Conservation (phyloP, 2,329 filamentous ascomycete species). For the Penicillium digitatum region DNA sequence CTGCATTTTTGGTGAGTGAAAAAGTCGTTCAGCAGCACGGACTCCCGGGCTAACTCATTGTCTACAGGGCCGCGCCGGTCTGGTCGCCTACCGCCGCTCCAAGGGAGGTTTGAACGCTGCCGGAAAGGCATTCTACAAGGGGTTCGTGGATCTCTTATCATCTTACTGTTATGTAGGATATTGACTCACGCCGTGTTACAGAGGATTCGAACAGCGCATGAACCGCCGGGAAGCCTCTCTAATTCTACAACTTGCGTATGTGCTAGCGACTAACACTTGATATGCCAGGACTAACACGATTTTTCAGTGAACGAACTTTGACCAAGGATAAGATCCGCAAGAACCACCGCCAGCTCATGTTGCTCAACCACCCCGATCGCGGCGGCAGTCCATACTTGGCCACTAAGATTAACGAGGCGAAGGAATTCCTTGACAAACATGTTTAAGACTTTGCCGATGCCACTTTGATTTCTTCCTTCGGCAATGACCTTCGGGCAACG, state of each 20-base stretch:
- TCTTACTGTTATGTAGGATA: not conserved
- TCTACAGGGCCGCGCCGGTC: slow-evolving; percentile 77
- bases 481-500: not conserved
- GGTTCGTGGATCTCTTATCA: slow-evolving; percentile 38
- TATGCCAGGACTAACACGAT: not conserved
- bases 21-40: not conserved
- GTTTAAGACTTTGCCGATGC: slow-evolving; percentile 16
- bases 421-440: slow-evolving; percentile 86
- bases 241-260: slow-evolving; percentile 84
- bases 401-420: slow-evolving; percentile 97
- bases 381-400: slow-evolving; percentile 94
- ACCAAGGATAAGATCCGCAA: slow-evolving; percentile 94
- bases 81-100: slow-evolving; percentile 81
- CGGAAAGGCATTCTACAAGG: slow-evolving; percentile 94
- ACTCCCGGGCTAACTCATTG: slow-evolving; percentile 12
- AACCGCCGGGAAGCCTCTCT: slow-evolving; percentile 84
- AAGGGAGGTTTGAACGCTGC: slow-evolving; percentile 65
- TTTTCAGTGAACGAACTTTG: slow-evolving; percentile 72
- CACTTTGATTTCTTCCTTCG: not conserved
- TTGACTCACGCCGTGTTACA: slow-evolving; percentile 15
- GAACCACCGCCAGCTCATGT: slow-evolving; percentile 91
- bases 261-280: slow-evolving; percentile 13
- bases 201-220: slow-evolving; percentile 93
- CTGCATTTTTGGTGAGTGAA: slow-evolving; percentile 73
- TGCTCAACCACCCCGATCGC: slow-evolving; percentile 95